Conservation (phyloP, 495 filamentous ascomycete species). For the Aspergillus baeticus region DNA sequence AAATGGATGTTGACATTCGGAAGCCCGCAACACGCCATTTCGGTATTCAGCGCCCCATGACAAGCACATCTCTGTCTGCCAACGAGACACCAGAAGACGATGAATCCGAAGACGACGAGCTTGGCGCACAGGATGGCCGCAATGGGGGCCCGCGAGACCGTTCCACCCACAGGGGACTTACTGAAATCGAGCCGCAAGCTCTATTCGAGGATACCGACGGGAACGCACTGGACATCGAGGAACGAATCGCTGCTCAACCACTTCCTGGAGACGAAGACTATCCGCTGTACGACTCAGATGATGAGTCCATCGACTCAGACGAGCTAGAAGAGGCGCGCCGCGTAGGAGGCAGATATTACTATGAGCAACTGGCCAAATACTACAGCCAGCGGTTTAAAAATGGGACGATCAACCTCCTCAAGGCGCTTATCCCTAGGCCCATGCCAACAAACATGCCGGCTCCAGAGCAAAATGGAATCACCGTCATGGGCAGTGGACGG, state of each 20-base stretch:
- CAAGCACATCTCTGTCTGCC: conserved; percentile 71
- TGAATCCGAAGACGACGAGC: conserved; percentile 59
- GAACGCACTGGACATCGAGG: conserved; percentile 70
- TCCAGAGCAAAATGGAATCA: conserved; percentile 44
- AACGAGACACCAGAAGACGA: conserved; percentile 67
- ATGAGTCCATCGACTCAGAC: conserved; percentile 67
- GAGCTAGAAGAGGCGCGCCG: conserved; percentile 70
- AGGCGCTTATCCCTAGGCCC: conserved; percentile 57
- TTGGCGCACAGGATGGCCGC: conserved; percentile 31
- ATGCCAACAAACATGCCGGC: conserved; percentile 58
- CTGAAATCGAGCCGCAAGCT: conserved; percentile 9
- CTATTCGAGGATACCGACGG: conserved; percentile 40
- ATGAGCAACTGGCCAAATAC: conserved; percentile 51
- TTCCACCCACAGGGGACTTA: not conserved
- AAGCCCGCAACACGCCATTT: conserved; percentile 85
- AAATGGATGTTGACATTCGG: conserved; percentile 97
- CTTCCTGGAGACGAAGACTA: conserved; percentile 66
- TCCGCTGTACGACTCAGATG: conserved; percentile 89
- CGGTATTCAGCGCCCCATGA: conserved; percentile 77
- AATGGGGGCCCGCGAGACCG: conserved; percentile 1
- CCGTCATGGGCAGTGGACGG: conserved; percentile 48
- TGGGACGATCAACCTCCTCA: conserved; percentile 43
- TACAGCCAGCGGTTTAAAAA: conserved; percentile 40
- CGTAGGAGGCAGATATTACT: conserved; percentile 71
- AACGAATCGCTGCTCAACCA: conserved; percentile 64